Evolutionary conservation across 495 filamentous ascomycete species (phyloP), one percentile per base, ranked within the genome.

Genomic region (Podospora didyma): DNA sequence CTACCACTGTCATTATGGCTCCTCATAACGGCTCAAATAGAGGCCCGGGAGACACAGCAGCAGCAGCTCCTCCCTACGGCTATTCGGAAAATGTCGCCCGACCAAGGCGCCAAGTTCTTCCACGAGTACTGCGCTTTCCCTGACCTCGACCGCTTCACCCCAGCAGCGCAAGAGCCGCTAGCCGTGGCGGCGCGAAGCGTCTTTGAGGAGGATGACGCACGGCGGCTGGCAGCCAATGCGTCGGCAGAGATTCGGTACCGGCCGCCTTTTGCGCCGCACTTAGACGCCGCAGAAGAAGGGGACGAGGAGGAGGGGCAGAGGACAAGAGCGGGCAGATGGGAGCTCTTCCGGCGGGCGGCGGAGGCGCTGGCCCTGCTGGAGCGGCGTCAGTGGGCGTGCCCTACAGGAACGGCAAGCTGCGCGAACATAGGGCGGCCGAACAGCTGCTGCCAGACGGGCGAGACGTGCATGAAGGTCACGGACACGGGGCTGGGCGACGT

Each of bases 31-130:
- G 66, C 64, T 46, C 68, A 67, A 19, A 61, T 73, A 28, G 67
- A 68, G 20, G 61, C 68, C 11, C 58, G 46, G 11, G n/a, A 47
- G 17, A 12, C 17, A 12, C 45, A 47, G 59, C 64, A 44, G 0
- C 67, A 60, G 44, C 72, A 66, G 58, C 47, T 64, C 62, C 69
- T 79, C 58, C 73, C 79, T 60, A 66, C 78, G 56, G 68, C 73
- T 31, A 71, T 79, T 65, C 65, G 75, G 59, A 97, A 96, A 65
- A 96, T 96, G 90, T 85, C 81, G 48, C 73, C 67, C 4, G 89
- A 96, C 66, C 83, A 89, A 56, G 86, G 87, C 35, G 89, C 95
- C 68, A 97, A 93, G 75, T 93, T 97, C 73, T 86, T 86, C 61
- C 75, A 80, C 45, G 74, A 83, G 19, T 83, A 86, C 68, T 83